Percentiles rank a stretch among this genome's conserved stretches.
phyloP scores from a whole-genome alignment of 208 protist species.

The Acanthamoeba castellanii region DNA sequence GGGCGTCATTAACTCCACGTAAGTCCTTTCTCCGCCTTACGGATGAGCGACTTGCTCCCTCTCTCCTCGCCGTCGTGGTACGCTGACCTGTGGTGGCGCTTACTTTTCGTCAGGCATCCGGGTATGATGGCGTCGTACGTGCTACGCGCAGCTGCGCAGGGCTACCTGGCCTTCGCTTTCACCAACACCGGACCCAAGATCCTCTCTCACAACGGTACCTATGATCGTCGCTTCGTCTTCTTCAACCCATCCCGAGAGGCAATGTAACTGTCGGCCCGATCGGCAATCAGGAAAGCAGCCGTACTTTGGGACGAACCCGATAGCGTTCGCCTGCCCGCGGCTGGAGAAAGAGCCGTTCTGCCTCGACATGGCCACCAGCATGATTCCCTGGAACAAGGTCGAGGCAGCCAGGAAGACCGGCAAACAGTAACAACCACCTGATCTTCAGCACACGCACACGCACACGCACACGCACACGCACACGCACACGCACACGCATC shows the following conservation, averaged over 20 bases:
- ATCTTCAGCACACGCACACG: not conserved
- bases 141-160: slow-evolving; percentile 1
- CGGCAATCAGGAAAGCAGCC: not conserved
- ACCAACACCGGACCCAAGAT: slow-evolving; percentile 57
- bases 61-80: not conserved
- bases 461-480: no score
- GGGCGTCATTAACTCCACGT: slow-evolving; percentile 51
- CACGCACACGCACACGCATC: no score
- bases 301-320: slow-evolving; percentile 52
- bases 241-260: no score
- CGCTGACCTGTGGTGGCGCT: not conserved
- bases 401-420: slow-evolving; percentile 26
- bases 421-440: not conserved
- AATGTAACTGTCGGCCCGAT: no score
- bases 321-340: slow-evolving; percentile 27
- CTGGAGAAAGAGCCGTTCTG: slow-evolving; percentile 1
- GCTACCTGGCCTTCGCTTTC: slow-evolving; percentile 52
- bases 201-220: not conserved
- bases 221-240: not conserved
- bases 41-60: not conserved
- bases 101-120: not conserved
- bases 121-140: slow-evolving; percentile 49
- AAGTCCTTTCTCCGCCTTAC: not conserved
- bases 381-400: slow-evolving; percentile 63
- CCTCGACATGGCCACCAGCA: slow-evolving; percentile 45